Base-by-base conservation (phyloP, 2,329 filamentous ascomycete species). In the Fusarium subglutinans region DNA sequence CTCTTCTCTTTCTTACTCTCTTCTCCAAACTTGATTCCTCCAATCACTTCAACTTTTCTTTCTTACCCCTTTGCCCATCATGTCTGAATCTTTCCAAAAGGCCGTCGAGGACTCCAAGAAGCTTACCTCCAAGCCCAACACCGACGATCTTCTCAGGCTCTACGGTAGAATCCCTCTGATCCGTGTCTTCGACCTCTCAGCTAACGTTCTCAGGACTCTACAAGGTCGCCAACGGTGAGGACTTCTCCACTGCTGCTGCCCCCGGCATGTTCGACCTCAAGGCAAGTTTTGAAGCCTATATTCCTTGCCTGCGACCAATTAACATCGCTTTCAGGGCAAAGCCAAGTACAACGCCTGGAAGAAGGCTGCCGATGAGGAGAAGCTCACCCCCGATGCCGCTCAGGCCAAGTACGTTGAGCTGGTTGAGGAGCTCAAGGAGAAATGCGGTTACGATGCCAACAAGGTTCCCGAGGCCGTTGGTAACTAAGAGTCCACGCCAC, bases 301-400 rank as follows among this genome's bases (percentile, higher is more conserved):
- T 48, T 14, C 35, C 33, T 35, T 18, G 48, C 50, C 8, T 26
- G 18, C 33, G 9, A 24, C 48, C 28, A 47, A 48, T 59, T 78
- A 73, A 78, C 58, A 33, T 12, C 38, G 28, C n/a, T 59, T 58
- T 76, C 78, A 94, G 93, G 90, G 87, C 84, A 97, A 96, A 86
- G 90, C 90, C 79, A 97, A 97, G 89, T 90, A 91, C 85, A 88
- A 87, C 78, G 90, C 92, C 62, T 98, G 94, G 94, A 85, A 94
- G 84, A 88, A 91, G 80, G 79, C 91, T 72, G 89, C 90, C 79
- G 89, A 95, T 70, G 87, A 91, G 69, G 89, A 88, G 57, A n/a
- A 66, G 48, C 81, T 90, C 76, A 89, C 87, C 70, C 80, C 89
- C 70, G 88, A 92, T 73, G 83, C 91, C 74, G 95, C 95, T 26